These are phyloP conservation scores for Boeremia lycopersici DNA, from an alignment of 2,329 filamentous ascomycete species.

Conservation along the genomic window DNA sequence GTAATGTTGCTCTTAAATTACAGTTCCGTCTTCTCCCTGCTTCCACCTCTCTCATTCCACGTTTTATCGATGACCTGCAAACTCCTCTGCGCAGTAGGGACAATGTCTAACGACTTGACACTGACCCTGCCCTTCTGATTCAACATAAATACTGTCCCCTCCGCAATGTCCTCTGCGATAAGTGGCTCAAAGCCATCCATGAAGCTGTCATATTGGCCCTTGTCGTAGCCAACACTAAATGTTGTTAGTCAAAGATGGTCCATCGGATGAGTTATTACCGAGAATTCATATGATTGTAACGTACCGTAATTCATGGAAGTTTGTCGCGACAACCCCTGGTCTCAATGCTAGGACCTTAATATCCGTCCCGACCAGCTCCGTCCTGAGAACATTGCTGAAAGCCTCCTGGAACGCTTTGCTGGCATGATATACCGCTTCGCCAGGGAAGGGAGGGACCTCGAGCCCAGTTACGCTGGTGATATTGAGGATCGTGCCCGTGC, in stretches of 20 bases:
- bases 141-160: slow-evolving; percentile 53
- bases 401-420: slow-evolving; percentile 56
- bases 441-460: slow-evolving; percentile 56
- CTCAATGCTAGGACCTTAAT: slow-evolving; percentile 56
- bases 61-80: slow-evolving; percentile 45
- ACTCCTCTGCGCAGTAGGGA: slow-evolving; percentile 51
- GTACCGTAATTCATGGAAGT: slow-evolving; percentile 53
- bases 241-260: background rate
- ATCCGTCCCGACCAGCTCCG: slow-evolving; percentile 54
- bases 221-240: slow-evolving; percentile 49
- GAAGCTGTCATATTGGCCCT: slow-evolving; percentile 51
- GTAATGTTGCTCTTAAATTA: background rate
- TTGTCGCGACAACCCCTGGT: slow-evolving; percentile 56
- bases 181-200: slow-evolving; percentile 55
- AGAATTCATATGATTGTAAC: background rate
- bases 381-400: slow-evolving; percentile 57
- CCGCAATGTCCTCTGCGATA: slow-evolving; percentile 52
- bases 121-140: slow-evolving; percentile 48
- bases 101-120: slow-evolving; percentile 56
- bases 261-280: background rate
- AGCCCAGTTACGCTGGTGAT: slow-evolving; percentile 56
- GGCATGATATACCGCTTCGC: slow-evolving; percentile 58
- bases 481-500: slow-evolving; percentile 56
- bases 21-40: slow-evolving; percentile 8
- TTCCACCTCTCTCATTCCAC: slow-evolving; percentile 49